Evolutionary conservation across 2,329 filamentous ascomycete genomes (phyloP).

Genomic region (Blumeriella jaapii): DNA sequence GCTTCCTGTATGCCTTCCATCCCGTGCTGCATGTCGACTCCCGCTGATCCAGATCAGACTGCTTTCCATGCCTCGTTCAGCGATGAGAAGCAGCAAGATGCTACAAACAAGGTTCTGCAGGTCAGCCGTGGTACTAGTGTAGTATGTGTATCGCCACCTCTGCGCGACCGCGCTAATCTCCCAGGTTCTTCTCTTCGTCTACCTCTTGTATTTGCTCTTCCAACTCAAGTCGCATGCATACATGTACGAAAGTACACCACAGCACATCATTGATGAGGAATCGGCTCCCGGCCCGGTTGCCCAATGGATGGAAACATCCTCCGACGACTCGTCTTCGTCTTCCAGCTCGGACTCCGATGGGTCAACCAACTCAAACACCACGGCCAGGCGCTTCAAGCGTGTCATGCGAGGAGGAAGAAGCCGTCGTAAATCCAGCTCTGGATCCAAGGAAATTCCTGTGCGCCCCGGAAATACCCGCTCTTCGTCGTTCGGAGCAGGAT

Average conservation of each 20-base stretch:
- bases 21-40: too few relatives aligned
- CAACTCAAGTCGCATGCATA: constrained; percentile 65
- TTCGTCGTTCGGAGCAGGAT: constrained; percentile 30
- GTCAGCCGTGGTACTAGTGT: constrained; percentile 28
- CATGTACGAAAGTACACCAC: constrained; percentile 79
- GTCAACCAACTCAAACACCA: constrained; percentile 56
- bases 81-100: constrained; percentile 26
- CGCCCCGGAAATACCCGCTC: constrained; percentile 30
- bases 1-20: constrained; percentile 50
- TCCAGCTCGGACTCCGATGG: constrained; percentile 58
- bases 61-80: constrained; percentile 44
- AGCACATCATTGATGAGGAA: constrained; percentile 87
- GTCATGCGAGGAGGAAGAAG: constrained; percentile 53
- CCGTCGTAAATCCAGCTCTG: constrained; percentile 66
- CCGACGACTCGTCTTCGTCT: constrained; percentile 50
- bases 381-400: constrained; percentile 63
- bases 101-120: constrained; percentile 46
- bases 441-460: constrained; percentile 50
- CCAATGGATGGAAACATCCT: constrained; percentile 59
- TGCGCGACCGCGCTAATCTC: constrained; percentile 74
- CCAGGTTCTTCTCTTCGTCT: constrained; percentile 69
- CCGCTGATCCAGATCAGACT: constrained; percentile 38
- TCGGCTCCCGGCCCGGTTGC: constrained; percentile 75
- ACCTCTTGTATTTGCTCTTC: constrained; percentile 67
- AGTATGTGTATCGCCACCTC: constrained; percentile 47